A percentile compares a stretch with the other conserved stretches of the same genome.
These are phyloP conservation scores for Berberis thunbergii DNA, from an alignment of 164 flowering plant species.

Conservation along the genomic window DNA sequence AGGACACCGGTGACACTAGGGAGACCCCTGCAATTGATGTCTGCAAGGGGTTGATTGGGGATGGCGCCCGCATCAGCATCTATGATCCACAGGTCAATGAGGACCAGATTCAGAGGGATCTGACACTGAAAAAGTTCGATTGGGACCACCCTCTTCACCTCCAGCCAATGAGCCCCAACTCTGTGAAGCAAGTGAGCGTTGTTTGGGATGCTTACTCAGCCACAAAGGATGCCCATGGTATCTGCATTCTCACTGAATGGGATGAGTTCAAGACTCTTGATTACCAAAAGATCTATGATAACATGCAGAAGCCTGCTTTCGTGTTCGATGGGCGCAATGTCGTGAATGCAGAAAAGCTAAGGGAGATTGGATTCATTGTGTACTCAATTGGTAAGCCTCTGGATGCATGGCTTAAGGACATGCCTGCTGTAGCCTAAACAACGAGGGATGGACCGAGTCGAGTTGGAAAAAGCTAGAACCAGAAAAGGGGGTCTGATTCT, in stretches of 20 bases:
- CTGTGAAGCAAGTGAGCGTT: constrained; percentile 8
- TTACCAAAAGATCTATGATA: constrained; percentile 12
- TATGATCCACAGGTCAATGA: constrained; percentile 10
- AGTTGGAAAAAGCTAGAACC: constrained; percentile 1
- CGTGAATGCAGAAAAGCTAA: constrained; percentile 9
- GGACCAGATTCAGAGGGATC: constrained; percentile 8
- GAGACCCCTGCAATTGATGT: constrained; percentile 16
- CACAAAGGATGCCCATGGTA: constrained; percentile 8
- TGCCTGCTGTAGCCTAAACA: constrained; percentile 9
- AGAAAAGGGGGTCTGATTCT: constrained; percentile 3
- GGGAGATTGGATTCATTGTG: constrained; percentile 10
- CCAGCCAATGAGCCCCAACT: constrained; percentile 10
- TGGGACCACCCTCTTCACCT: constrained; percentile 9
- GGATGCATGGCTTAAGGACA: constrained; percentile 12
- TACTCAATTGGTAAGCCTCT: constrained; percentile 15
- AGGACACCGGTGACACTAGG: constrained; percentile 20
- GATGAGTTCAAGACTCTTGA: constrained; percentile 14
- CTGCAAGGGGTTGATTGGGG: constrained; percentile 10
- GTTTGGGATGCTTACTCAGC: constrained; percentile 10
- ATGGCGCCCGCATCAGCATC: constrained; percentile 5
- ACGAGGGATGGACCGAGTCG: background rate
- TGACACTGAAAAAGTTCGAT: constrained; percentile 4
- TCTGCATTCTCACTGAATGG: constrained; percentile 14
- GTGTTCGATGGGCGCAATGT: constrained; percentile 9
- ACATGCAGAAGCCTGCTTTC: constrained; percentile 10